phyloP scores from a whole-genome alignment of 192 early-diverging fungal genomes.

The Cetraspora pellucida region DNA sequence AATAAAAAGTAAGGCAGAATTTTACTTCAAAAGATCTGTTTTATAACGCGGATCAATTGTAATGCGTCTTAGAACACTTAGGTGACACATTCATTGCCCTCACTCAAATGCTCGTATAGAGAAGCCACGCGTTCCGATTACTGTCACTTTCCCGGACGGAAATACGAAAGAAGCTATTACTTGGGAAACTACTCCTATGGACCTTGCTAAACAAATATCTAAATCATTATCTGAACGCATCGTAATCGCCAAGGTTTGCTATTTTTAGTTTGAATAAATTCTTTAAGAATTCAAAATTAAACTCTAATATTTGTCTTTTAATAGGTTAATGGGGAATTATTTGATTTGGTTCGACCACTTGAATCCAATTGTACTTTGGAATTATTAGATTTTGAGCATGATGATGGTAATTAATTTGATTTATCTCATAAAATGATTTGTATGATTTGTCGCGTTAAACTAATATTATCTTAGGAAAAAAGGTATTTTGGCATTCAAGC shows the following conservation, averaged over 20 bases:
- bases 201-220: conserved; percentile 83
- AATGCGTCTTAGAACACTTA: background rate
- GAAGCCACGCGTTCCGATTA: conserved; percentile 74
- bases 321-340: conserved; percentile 78
- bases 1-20: conserved; percentile 9
- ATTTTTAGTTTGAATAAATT: background rate
- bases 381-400: conserved; percentile 92
- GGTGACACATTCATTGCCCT: background rate
- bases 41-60: too few relatives aligned
- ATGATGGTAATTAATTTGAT: conserved; percentile 67
- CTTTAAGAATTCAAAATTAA: background rate
- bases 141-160: conserved; percentile 89
- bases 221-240: conserved; percentile 89
- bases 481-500: conserved; percentile 98
- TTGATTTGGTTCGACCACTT: conserved; percentile 86
- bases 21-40: too few relatives aligned
- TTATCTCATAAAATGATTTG: background rate
- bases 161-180: conserved; percentile 74
- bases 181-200: conserved; percentile 95
- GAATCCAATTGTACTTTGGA: conserved; percentile 80
- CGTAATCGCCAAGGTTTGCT: conserved; percentile 88
- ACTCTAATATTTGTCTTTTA: background rate
- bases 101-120: conserved; percentile 44
- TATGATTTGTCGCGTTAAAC: background rate
- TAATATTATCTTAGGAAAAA: conserved; percentile 48